A percentile compares a stretch with the other conserved stretches of the same genome.
phyloP scores from a whole-genome alignment of 768 basidiomycete genomes.

The Boletus bicolor region DNA sequence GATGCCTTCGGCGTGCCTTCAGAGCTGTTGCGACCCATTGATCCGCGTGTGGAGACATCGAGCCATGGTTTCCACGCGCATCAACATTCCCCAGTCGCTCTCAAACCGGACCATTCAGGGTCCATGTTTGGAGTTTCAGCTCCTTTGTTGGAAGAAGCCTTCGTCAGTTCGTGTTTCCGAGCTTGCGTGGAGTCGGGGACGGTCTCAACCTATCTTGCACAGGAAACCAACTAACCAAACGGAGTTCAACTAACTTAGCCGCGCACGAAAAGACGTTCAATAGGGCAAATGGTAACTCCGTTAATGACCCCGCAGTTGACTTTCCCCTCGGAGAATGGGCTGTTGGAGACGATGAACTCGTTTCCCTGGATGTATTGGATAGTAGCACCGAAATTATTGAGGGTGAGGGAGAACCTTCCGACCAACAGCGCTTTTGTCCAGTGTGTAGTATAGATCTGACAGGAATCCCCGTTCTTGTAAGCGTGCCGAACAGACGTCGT shows the following conservation, averaged over 20 bases:
- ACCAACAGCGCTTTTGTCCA: constrained; percentile 20
- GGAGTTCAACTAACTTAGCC: neutral
- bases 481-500: constrained; percentile 22
- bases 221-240: constrained; percentile 2
- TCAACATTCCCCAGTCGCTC: neutral
- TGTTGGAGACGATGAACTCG: constrained; percentile 69
- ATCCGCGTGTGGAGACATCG: neutral
- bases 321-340: constrained; percentile 57
- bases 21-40: constrained; percentile 16
- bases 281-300: neutral
- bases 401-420: constrained; percentile 15
- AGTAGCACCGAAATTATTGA: constrained; percentile 21
- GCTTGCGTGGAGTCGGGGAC: neutral
- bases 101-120: neutral
- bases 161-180: constrained; percentile 13
- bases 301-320: neutral
- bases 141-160: constrained; percentile 10
- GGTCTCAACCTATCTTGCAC: neutral
- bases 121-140: constrained; percentile 20
- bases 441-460: constrained; percentile 23
- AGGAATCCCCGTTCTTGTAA: constrained; percentile 15
- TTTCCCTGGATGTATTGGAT: constrained; percentile 31
- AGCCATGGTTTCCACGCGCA: neutral
- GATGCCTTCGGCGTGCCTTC: constrained; percentile 26
- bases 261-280: neutral